Conservation (phyloP, 2,329 filamentous ascomycete species). For the Rutstroemia sp. region DNA sequence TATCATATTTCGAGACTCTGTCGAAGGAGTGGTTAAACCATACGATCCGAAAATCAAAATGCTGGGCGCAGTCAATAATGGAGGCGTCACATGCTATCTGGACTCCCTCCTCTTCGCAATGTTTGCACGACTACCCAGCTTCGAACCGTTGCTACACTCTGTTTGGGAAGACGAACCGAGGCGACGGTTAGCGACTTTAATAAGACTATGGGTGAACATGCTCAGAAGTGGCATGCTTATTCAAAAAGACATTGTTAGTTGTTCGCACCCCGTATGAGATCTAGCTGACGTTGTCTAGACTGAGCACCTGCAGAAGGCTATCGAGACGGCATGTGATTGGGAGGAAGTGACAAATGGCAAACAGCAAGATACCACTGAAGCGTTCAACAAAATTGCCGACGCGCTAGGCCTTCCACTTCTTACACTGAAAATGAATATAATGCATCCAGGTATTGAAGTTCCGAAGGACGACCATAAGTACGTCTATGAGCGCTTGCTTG, state of each 20-base stretch:
- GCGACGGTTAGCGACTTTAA: conserved; percentile 65
- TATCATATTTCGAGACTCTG: conserved; percentile 70
- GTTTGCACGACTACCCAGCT: conserved; percentile 85
- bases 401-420: conserved; percentile 80
- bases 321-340: conserved; percentile 79
- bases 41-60: conserved; percentile 68
- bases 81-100: conserved; percentile 87
- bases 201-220: conserved; percentile 91
- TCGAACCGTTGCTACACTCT: conserved; percentile 78
- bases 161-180: conserved; percentile 65
- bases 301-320: conserved; percentile 69
- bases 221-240: conserved; percentile 79
- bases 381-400: conserved; percentile 90
- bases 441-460: conserved; percentile 79
- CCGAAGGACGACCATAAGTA: conserved; percentile 89
- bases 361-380: conserved; percentile 94
- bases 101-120: conserved; percentile 91
- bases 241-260: conserved; percentile 68
- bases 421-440: conserved; percentile 88
- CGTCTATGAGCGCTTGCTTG: conserved; percentile 82
- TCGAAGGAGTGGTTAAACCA: conserved; percentile 67
- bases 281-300: conserved; percentile 46
- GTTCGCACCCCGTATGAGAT: neutral
- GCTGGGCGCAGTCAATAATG: conserved; percentile 78
- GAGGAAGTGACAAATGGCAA: conserved; percentile 65